Conservation (phyloP, 2,329 filamentous ascomycete species). For the Fusarium pseudoanthophilum region DNA sequence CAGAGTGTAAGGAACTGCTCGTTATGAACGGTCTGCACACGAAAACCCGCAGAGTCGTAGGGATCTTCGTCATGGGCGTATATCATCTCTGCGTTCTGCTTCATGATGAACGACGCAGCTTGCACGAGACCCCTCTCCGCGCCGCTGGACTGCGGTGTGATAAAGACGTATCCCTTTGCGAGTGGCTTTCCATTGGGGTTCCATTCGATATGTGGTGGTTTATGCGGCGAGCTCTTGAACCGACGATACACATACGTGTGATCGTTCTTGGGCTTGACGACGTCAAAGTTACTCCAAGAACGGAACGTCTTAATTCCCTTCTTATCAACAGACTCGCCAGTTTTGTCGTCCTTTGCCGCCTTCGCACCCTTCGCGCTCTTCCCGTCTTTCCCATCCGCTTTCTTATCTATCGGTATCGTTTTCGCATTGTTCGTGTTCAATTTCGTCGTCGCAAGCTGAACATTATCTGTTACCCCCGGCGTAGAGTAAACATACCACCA, state of each 20-base stretch:
- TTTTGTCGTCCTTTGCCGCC: background rate
- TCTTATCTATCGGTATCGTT: background rate
- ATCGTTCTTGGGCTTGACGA: constrained; percentile 20
- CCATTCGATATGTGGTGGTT: constrained; percentile 36
- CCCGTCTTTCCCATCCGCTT: background rate
- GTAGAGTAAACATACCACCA: constrained; percentile 21
- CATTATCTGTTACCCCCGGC: background rate
- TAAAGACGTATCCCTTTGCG: constrained; percentile 44
- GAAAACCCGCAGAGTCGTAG: constrained; percentile 35
- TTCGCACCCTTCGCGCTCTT: background rate
- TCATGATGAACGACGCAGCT: constrained; percentile 38
- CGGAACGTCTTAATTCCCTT: constrained; percentile 13
- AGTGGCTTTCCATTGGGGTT: constrained; percentile 28
- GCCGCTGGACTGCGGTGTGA: constrained; percentile 35
- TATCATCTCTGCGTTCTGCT: constrained; percentile 45
- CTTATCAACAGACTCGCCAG: background rate
- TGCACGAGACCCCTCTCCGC: constrained; percentile 16
- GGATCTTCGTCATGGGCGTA: constrained; percentile 39
- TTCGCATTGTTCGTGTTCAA: background rate
- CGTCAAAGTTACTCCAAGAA: constrained; percentile 37
- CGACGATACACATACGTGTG: constrained; percentile 33
- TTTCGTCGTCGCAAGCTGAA: background rate
- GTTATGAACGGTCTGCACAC: constrained; percentile 45
- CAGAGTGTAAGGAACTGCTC: constrained; percentile 47
- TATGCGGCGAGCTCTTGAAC: constrained; percentile 42